A percentile compares a stretch with the other conserved stretches of the same genome.
These are phyloP conservation scores for Sporobolomyces phaffii DNA, from an alignment of 768 basidiomycete genomes.

Conservation along the genomic window DNA sequence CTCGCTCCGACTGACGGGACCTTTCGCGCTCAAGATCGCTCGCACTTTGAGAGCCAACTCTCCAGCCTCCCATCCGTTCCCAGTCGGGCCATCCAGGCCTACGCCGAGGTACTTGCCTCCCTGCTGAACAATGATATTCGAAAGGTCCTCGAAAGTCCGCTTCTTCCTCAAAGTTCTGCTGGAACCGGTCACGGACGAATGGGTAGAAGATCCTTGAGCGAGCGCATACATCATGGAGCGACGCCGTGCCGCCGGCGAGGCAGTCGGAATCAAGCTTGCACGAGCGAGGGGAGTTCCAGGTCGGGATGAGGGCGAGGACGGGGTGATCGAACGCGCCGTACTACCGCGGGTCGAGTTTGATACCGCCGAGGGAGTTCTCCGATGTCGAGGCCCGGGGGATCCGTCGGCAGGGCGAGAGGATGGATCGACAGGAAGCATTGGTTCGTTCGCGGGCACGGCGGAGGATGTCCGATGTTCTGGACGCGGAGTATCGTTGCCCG, in stretches of 20 bases:
- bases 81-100: conserved; percentile 18
- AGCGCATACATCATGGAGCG: conserved; percentile 5
- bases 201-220: conserved; percentile 3
- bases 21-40: conserved; percentile 3
- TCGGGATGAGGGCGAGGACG: background rate
- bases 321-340: background rate
- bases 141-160: conserved; percentile 19
- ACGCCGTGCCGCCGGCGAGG: background rate
- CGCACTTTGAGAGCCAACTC: background rate
- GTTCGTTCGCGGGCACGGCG: background rate
- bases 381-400: background rate
- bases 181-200: background rate
- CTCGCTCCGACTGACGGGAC: background rate
- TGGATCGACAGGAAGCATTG: conserved; percentile 2
- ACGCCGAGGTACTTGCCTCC: conserved; percentile 29
- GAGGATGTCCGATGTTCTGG: background rate
- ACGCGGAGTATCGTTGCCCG: conserved; percentile 3
- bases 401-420: conserved; percentile 3
- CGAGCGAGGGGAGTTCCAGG: conserved; percentile 1
- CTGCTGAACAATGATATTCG: background rate
- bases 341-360: too few species aligned
- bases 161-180: background rate
- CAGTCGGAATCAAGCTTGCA: background rate
- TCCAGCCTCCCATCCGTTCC: conserved; percentile 8
- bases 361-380: too few species aligned